phyloP scores from a whole-genome alignment of 2,329 filamentous ascomycete genomes.

The Penicillium sp. region DNA sequence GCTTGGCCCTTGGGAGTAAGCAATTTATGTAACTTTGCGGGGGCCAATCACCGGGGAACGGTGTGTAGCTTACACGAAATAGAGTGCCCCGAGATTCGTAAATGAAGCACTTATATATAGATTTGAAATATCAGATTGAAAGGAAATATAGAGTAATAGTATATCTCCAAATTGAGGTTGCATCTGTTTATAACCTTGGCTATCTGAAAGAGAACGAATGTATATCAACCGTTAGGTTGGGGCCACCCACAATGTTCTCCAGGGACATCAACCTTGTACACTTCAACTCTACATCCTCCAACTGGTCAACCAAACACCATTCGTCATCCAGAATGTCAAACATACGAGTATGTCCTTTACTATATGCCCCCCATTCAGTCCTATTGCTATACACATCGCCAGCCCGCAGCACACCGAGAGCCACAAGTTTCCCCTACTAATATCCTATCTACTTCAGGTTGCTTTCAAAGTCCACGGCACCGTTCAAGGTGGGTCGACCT shows the following conservation, averaged over 20 bases:
- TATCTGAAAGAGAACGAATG: background rate
- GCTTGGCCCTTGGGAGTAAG: background rate
- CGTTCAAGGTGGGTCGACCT: constrained; percentile 62
- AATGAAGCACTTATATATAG: background rate
- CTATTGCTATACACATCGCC: background rate
- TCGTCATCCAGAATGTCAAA: constrained; percentile 19
- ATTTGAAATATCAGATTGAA: background rate
- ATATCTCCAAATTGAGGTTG: background rate
- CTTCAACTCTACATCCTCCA: constrained; percentile 1
- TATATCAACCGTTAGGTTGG: background rate
- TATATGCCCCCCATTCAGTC: background rate
- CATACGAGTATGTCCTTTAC: constrained; percentile 16
- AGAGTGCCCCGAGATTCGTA: background rate
- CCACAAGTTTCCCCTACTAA: constrained; percentile 8
- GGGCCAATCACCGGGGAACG: background rate
- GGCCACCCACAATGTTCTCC: background rate
- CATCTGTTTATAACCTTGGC: background rate
- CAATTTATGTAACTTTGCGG: background rate
- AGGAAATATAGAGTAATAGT: background rate
- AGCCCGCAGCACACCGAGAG: background rate
- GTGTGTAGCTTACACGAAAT: background rate
- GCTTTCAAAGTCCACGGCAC: constrained; percentile 59
- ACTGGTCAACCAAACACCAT: background rate
- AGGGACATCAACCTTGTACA: background rate
- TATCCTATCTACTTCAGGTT: constrained; percentile 27